Percentiles rank a stretch among this genome's conserved stretches.
Conservation (phyloP, 768 basidiomycete species). For the Amanita jacksonii region DNA sequence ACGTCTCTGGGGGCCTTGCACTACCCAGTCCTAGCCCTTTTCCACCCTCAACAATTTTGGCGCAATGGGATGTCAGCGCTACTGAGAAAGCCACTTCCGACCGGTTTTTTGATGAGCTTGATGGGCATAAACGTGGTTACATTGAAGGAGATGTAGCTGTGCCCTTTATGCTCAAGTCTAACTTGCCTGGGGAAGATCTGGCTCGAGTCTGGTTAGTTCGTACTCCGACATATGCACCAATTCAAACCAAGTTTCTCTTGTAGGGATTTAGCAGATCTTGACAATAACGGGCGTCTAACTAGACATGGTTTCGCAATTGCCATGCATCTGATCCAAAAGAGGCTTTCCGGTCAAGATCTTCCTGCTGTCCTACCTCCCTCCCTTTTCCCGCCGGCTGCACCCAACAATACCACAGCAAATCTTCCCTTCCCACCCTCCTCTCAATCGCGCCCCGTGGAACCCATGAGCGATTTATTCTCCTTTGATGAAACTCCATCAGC, state of each 20-base stretch:
- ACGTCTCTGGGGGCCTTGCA: constrained; percentile 31
- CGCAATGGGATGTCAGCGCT: constrained; percentile 75
- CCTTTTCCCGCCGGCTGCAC: constrained; percentile 78
- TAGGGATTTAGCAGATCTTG: constrained; percentile 92
- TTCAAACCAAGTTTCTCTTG: constrained; percentile 2
- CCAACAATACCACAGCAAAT: constrained; percentile 23
- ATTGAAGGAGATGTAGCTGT: constrained; percentile 94
- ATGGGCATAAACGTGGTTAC: constrained; percentile 61
- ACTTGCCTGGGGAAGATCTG: constrained; percentile 71
- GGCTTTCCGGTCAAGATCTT: constrained; percentile 69
- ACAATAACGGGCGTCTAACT: constrained; percentile 78
- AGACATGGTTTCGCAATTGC: constrained; percentile 94
- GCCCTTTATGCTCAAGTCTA: constrained; percentile 90
- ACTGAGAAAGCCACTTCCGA: constrained; percentile 74
- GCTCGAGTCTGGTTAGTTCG: constrained; percentile 80
- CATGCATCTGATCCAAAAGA: constrained; percentile 85
- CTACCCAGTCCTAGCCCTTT: constrained; percentile 18
- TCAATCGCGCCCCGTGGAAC: constrained; percentile 35
- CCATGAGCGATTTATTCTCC: constrained; percentile 34
- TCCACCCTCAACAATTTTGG: constrained; percentile 15
- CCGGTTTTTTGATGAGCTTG: constrained; percentile 73
- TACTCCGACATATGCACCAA: background rate
- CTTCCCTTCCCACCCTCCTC: constrained; percentile 28
- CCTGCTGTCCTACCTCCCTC: constrained; percentile 60
- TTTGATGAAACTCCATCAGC: constrained; percentile 51